Conservation (phyloP, 1,284 basidiomycete species). For the Microbotryum scabiosae region DNA sequence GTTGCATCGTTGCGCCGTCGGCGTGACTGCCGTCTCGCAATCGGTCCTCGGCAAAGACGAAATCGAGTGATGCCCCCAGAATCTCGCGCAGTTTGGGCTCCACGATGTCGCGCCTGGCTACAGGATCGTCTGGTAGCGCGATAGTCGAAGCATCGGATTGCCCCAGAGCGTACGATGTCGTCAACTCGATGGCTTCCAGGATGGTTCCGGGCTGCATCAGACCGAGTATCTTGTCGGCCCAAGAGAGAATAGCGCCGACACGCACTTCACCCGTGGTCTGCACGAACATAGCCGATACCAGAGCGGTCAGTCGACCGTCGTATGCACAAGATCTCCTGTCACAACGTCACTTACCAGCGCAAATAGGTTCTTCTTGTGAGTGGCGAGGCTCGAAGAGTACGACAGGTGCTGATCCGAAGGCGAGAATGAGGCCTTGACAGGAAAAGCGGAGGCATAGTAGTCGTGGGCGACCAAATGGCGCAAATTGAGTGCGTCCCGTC, state of each 20-base stretch:
- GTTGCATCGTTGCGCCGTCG: conserved; percentile 82
- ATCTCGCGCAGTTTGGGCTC: conserved; percentile 70
- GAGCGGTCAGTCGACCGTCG: background rate
- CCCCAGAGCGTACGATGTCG: conserved; percentile 74
- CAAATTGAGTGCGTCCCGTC: conserved; percentile 38
- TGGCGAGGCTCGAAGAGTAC: conserved; percentile 51
- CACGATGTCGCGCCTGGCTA: conserved; percentile 56
- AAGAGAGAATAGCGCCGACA: conserved; percentile 81
- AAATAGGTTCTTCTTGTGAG: conserved; percentile 87
- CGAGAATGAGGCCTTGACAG: conserved; percentile 1
- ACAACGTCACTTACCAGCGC: conserved; percentile 56
- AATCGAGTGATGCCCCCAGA: conserved; percentile 76
- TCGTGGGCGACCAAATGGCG: conserved; percentile 37
- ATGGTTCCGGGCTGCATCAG: conserved; percentile 82
- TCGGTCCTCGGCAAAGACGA: conserved; percentile 89
- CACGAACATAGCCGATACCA: background rate
- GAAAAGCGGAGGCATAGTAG: conserved; percentile 27
- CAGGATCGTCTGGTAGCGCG: conserved; percentile 63
- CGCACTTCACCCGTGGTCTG: conserved; percentile 51
- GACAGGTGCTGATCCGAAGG: background rate
- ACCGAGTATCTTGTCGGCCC: conserved; percentile 85
- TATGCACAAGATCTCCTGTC: background rate
- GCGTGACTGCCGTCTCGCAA: conserved; percentile 80
- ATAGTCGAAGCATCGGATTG: conserved; percentile 77
- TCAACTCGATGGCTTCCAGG: conserved; percentile 77